phyloP scores from a whole-genome alignment of 148 eudicot species.

The Rhododendron mucronatum region DNA sequence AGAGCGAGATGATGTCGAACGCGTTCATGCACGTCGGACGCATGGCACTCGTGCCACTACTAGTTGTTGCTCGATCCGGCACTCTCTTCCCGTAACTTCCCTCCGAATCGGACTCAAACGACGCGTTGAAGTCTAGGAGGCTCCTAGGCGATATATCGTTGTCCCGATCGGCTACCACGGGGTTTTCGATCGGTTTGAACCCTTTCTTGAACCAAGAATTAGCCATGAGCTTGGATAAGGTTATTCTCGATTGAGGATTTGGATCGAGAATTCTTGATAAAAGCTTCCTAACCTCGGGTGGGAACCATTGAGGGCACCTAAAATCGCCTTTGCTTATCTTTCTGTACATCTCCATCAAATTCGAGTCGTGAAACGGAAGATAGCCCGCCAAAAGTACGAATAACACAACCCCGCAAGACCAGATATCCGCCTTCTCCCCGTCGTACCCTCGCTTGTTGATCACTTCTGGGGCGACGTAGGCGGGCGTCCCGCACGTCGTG shows the following conservation, averaged over 20 bases:
- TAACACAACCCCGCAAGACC: constrained; percentile 80
- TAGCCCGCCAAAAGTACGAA: constrained; percentile 71
- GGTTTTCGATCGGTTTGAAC: constrained; percentile 23
- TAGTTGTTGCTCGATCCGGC: neutral
- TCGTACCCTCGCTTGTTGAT: constrained; percentile 65
- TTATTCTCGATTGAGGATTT: constrained; percentile 46
- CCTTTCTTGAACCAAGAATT: constrained; percentile 64
- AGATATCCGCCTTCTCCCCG: constrained; percentile 74
- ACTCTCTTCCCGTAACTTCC: neutral
- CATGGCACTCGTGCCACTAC: neutral
- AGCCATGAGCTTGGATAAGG: constrained; percentile 44
- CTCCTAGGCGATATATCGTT: constrained; percentile 37
- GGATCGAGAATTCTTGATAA: constrained; percentile 58
- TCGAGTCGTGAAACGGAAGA: constrained; percentile 58
- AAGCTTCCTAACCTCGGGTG: constrained; percentile 57
- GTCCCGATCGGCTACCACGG: neutral
- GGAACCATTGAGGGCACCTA: constrained; percentile 65
- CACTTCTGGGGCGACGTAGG: constrained; percentile 85
- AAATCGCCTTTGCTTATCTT: constrained; percentile 63
- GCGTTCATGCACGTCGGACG: constrained; percentile 58
- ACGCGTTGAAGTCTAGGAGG: constrained; percentile 28
- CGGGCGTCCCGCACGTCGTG: constrained; percentile 91
- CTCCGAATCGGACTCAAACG: neutral
- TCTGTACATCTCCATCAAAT: constrained; percentile 64
- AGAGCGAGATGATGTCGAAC: constrained; percentile 67